Base-by-base conservation (phyloP, 2,329 filamentous ascomycete species). In the Pseudocercospora musae region DNA sequence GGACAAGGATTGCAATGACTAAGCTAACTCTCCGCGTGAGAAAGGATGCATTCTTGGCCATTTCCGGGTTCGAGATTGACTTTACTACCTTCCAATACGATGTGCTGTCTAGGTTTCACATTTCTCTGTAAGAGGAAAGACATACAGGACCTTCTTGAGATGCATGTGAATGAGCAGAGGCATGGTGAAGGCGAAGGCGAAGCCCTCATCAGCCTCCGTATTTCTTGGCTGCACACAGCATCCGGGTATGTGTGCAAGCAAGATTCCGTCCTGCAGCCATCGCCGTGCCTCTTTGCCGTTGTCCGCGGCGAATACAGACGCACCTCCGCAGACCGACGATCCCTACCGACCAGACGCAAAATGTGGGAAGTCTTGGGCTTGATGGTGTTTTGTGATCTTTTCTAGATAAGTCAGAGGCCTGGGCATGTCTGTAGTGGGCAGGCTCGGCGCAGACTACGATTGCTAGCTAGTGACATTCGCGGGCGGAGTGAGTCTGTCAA, bases 261-360 rank as follows among this genome's bases (percentile, higher is more conserved):
- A 10, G 42, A 21, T 33, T 44, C n/a, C 48, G 37, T 31, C 20
- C 21, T 55, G 21, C 44, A 48, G 44, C 18, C 18, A 48, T 48
- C 44, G 44, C 29, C 18, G 18, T 20, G 33, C 53, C 21, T 20
- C 9, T 53, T 18, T 48, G 42, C 31, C 54, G 23, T 57, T 50
- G 52, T 52, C 59, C 59, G 54, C 59, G 59, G 59, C 53, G 59
- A 20, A 25, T 20, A 48, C 18, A 48, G 18, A 48, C 4, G 20
- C 44, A 25, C 21, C 18, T 48, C 44, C 44, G 21, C 21, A 25
- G 21, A 48, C 21, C 44, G 18, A 40, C 37, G 37, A 40, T 40
- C 37, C 37, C 37, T 40, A n/a, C 37, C 15, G 37, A 40, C 37
- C 15, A 40, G 37, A 40, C 37, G 18, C 37, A 5, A 31, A 40